Conservation (phyloP, 768 basidiomycete genomes). For the Rhizopogon vinicolor region DNA sequence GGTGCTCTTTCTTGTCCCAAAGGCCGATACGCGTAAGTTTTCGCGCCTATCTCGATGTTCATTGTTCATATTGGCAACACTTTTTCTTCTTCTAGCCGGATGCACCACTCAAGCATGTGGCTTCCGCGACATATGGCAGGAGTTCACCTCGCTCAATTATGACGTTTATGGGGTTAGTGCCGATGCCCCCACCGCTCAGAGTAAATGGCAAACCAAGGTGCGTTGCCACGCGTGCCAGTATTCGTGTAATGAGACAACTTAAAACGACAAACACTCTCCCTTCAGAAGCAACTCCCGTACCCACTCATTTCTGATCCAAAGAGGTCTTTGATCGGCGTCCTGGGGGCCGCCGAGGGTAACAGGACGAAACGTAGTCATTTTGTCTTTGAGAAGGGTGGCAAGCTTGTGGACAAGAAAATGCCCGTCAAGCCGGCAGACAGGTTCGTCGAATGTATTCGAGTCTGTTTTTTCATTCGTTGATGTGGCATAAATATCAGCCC, state of each 20-base stretch:
- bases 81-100: slow-evolving; percentile 47
- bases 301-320: slow-evolving; percentile 88
- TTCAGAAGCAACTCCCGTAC: slow-evolving; percentile 80
- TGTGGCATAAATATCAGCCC: slow-evolving; percentile 37
- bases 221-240: slow-evolving; percentile 10
- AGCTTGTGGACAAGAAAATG: slow-evolving; percentile 77
- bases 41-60: slow-evolving; percentile 1
- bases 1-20: slow-evolving; percentile 80
- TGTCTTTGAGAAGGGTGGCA: slow-evolving; percentile 89
- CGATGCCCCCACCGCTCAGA: slow-evolving; percentile 69
- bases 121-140: slow-evolving; percentile 79
- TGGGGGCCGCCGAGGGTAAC: slow-evolving; percentile 77
- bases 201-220: slow-evolving; percentile 86
- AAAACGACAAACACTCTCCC: background rate
- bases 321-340: slow-evolving; percentile 66
- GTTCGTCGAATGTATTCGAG: slow-evolving; percentile 27
- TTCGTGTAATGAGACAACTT: background rate
- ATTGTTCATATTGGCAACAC: background rate
- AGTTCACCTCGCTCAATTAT: slow-evolving; percentile 62
- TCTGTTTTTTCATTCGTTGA: background rate
- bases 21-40: slow-evolving; percentile 77
- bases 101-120: slow-evolving; percentile 93
- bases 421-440: slow-evolving; percentile 88
- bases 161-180: slow-evolving; percentile 82
- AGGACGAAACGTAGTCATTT: slow-evolving; percentile 92